phyloP scores from a whole-genome alignment of 352 stramenopile genomes.

The Phytophthora quininea region DNA sequence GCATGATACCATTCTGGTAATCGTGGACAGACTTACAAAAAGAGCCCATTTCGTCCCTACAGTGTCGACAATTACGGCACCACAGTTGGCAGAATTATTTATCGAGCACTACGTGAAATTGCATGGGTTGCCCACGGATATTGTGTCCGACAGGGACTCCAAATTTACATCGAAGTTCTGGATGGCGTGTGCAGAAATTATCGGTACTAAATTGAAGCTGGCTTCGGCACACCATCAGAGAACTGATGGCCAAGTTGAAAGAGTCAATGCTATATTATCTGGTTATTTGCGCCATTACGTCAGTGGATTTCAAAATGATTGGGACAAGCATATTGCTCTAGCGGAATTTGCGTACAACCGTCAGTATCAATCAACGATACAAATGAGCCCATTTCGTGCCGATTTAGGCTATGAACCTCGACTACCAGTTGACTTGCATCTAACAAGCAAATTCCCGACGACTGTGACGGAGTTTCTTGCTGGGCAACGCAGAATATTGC shows the following conservation, averaged over 20 bases:
- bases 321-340: not conserved
- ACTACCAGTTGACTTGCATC: not conserved
- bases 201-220: not conserved
- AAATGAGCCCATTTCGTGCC: not conserved
- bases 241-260: not conserved
- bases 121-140: not conserved
- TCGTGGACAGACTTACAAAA: not conserved
- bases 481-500: not conserved
- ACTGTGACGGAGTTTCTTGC: not conserved
- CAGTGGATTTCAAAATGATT: not conserved
- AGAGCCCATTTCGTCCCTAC: not conserved
- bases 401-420: not conserved
- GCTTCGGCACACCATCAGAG: not conserved
- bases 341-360: not conserved
- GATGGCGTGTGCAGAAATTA: not conserved
- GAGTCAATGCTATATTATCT: not conserved
- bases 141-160: not conserved
- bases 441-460: not conserved
- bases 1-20: not conserved
- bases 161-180: not conserved
- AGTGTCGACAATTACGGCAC: not conserved
- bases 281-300: not conserved
- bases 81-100: not conserved
- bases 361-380: not conserved
- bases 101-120: not conserved